A percentile compares a stretch with the other conserved stretches of the same genome.
Evolutionary conservation across 805 yeast genomes (phyloP).

Genomic region (Cyberlindnera saturnus): DNA sequence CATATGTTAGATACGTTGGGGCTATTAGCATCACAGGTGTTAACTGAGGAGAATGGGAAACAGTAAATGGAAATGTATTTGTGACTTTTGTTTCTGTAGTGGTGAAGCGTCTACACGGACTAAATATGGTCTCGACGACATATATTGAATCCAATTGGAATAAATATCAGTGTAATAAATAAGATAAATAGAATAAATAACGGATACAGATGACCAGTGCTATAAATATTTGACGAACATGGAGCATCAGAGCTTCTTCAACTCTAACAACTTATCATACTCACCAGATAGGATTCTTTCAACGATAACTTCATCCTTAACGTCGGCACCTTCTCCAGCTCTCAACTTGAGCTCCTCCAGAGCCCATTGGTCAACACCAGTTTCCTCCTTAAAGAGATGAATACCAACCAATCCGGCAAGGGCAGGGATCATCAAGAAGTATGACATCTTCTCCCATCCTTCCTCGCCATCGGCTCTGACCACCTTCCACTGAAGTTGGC

Average conservation of each 20-base stretch:
- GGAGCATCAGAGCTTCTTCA: slow-evolving; percentile 30
- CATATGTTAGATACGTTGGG: slow-evolving; percentile 45
- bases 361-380: slow-evolving; percentile 69
- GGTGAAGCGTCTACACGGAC: too few relatives aligned
- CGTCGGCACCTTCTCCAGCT: slow-evolving; percentile 59
- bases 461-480: slow-evolving; percentile 71
- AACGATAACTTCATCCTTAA: slow-evolving; percentile 70
- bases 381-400: slow-evolving; percentile 44
- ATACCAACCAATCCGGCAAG: slow-evolving; percentile 50
- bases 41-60: slow-evolving; percentile 29
- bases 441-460: slow-evolving; percentile 80
- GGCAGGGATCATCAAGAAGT: slow-evolving; percentile 68
- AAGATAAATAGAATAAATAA: slow-evolving; percentile 10
- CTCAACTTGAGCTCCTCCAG: slow-evolving; percentile 74
- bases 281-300: slow-evolving; percentile 81
- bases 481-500: slow-evolving; percentile 73
- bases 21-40: slow-evolving; percentile 47
- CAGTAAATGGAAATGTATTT: too few relatives aligned
- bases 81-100: too few relatives aligned
- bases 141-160: neutral
- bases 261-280: slow-evolving; percentile 62
- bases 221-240: neutral
- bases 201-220: neutral
- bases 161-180: slow-evolving; percentile 5
- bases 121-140: neutral